phyloP scores from a whole-genome alignment of 306 rosid genomes.

The Trifolium dubium region DNA sequence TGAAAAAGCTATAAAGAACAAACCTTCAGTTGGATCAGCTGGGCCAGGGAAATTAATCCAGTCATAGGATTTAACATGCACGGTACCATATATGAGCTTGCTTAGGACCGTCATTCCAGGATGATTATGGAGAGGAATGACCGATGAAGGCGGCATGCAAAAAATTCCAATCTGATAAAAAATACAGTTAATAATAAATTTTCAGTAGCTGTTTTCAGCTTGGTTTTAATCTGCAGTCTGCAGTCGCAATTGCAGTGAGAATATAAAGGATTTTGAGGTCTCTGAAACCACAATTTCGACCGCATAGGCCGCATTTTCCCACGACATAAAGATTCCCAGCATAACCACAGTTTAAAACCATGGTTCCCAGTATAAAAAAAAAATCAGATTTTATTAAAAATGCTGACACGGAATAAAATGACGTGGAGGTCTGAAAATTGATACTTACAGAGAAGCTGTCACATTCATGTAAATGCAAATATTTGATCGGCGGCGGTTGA shows the following conservation, averaged over 20 bases:
- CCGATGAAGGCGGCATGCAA: conserved; percentile 91
- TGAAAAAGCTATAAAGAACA: conserved; percentile 37
- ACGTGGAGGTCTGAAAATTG: conserved; percentile 19
- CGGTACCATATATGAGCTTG: conserved; percentile 92
- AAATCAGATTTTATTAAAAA: conserved; percentile 22
- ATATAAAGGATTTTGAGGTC: neutral
- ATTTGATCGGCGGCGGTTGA: conserved; percentile 82
- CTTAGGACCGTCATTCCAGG: conserved; percentile 97
- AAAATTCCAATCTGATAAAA: conserved; percentile 87
- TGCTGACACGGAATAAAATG: conserved; percentile 11
- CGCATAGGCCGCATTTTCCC: neutral
- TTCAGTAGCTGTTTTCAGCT: neutral
- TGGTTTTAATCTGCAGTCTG: neutral
- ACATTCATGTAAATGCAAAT: conserved; percentile 83
- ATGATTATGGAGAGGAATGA: conserved; percentile 94
- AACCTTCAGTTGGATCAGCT: conserved; percentile 69
- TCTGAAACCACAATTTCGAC: neutral
- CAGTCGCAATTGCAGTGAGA: neutral
- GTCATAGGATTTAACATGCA: conserved; percentile 83
- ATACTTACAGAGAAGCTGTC: conserved; percentile 84
- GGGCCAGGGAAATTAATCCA: conserved; percentile 77
- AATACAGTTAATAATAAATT: conserved; percentile 19
- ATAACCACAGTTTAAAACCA: neutral
- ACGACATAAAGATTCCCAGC: neutral
- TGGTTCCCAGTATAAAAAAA: conserved; percentile 21